Evolutionary conservation across 2,329 filamentous ascomycete species (phyloP).

Genomic region (Fusarium sp.): DNA sequence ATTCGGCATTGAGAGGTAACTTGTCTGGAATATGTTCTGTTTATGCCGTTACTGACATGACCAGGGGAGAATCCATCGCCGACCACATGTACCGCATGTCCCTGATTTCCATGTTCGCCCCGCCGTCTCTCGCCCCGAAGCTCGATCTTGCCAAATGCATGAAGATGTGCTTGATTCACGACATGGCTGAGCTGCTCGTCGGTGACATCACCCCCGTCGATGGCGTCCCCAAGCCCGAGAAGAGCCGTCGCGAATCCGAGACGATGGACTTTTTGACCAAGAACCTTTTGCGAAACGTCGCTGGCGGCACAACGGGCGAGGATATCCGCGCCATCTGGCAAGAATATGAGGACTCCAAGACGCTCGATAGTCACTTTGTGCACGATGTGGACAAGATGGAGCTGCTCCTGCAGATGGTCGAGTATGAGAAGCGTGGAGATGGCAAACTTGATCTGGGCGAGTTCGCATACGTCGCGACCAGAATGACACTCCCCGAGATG

Average conservation of each 20-base stretch:
- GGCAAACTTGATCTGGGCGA: constrained; percentile 82
- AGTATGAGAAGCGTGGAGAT: constrained; percentile 84
- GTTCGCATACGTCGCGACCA: constrained; percentile 82
- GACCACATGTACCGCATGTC: constrained; percentile 99
- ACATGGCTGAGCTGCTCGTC: constrained; percentile 96
- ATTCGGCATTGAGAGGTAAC: constrained; percentile 76
- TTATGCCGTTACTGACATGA: neutral
- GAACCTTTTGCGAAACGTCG: constrained; percentile 77
- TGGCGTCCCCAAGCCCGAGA: constrained; percentile 85
- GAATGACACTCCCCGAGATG: constrained; percentile 81
- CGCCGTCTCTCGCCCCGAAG: constrained; percentile 74
- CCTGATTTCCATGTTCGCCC: constrained; percentile 92
- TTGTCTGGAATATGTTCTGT: neutral
- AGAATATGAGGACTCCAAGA: constrained; percentile 92
- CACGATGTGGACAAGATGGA: constrained; percentile 99
- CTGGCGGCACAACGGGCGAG: constrained; percentile 74
- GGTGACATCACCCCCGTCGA: constrained; percentile 98
- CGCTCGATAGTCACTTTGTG: constrained; percentile 87
- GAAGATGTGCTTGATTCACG: constrained; percentile 95
- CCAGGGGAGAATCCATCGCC: constrained; percentile 86
- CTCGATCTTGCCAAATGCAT: constrained; percentile 87
- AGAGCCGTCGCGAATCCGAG: constrained; percentile 84
- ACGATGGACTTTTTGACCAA: constrained; percentile 93
- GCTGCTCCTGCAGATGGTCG: constrained; percentile 92
- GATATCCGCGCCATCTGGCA: constrained; percentile 88